Evolutionary conservation across 2,329 filamentous ascomycete genomes (phyloP).

Genomic region (Epichloe hybrida): DNA sequence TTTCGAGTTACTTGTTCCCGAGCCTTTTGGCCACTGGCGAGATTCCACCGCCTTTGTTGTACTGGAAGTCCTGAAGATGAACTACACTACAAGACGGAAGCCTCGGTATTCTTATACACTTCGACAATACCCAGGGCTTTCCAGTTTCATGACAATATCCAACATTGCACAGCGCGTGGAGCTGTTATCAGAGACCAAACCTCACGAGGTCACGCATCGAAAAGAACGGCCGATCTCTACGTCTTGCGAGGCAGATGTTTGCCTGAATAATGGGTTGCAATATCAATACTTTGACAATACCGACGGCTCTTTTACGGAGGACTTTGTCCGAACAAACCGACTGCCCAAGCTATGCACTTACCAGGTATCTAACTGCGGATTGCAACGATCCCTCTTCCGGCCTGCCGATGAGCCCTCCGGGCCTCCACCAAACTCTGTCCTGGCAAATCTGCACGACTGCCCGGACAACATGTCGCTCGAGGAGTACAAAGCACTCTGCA

Average conservation of each 20-base stretch:
- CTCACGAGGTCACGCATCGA: slow-evolving; percentile 8
- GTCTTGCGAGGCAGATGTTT: slow-evolving; percentile 8
- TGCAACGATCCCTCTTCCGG: slow-evolving; percentile 9
- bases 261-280: slow-evolving; percentile 12
- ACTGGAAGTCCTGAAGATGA: slow-evolving; percentile 20
- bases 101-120: slow-evolving; percentile 2
- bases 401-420: slow-evolving; percentile 4
- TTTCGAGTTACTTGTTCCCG: slow-evolving; percentile 37
- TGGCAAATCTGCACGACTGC: slow-evolving; percentile 35
- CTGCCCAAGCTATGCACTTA: slow-evolving; percentile 8
- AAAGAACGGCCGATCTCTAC: not conserved
- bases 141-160: not conserved
- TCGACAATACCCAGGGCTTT: slow-evolving; percentile 4
- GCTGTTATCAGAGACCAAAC: slow-evolving; percentile 10
- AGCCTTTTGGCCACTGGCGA: slow-evolving; percentile 32
- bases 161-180: slow-evolving; percentile 2
- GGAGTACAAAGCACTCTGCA: slow-evolving; percentile 33
- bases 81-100: not conserved
- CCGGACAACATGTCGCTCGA: slow-evolving; percentile 33
- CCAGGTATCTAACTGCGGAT: slow-evolving; percentile 6
- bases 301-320: not conserved
- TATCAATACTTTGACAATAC: slow-evolving; percentile 9
- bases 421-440: slow-evolving; percentile 32
- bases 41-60: slow-evolving; percentile 31
- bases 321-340: not conserved